Evolutionary conservation across 2,329 filamentous ascomycete species (phyloP), one percentile per base, ranked within the genome.

Genomic region (Phoma sp.): DNA sequence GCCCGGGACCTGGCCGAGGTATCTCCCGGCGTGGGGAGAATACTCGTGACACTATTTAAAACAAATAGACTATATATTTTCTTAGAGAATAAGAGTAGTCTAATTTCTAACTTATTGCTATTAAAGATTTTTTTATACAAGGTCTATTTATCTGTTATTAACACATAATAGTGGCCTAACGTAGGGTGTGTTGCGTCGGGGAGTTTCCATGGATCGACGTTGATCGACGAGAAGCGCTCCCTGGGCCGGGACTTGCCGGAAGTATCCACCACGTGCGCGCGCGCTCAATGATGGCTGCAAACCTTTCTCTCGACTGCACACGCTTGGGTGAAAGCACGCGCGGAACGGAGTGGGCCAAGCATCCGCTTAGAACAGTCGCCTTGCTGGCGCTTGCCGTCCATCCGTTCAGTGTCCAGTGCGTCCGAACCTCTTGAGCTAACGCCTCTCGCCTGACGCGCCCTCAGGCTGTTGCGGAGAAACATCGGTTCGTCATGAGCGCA

Each of bases 401-500:
- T 29, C 25, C 5, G 25, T 27, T 6, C 27, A 13, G 27, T 29
- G 46, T 25, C 35, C n/a, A 32, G 10, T 37, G 45, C 40, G 40
- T 29, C 25, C 35, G 25, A n/a, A 13, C 17, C 21, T 39, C 51
- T 43, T 19, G 35, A 55, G 51, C 51, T 55, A 55, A 54, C 44
- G 51, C 38, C 39, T 40, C 39, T 49, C 51, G 44, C 51, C 41
- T 41, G 43, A 36, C 40, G 51, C 45, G 40, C 40, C 29, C 39
- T 43, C 36, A 8, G 19, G n/a, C 17, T 17, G 43, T 17, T 40
- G 39, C 49, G 53, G 53, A 31, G 38, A 27, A 57, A 51, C 47
- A 19, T 38, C 53, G 53, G 53, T 39, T 39, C 19, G 35, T 47
- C 45, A 41, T 46, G 46, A 57, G 43, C 43, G n/a, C 53, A 31